These are phyloP conservation scores for Aspergillus sp. DNA, from an alignment of 2,329 filamentous ascomycete species.

Conservation along the genomic window DNA sequence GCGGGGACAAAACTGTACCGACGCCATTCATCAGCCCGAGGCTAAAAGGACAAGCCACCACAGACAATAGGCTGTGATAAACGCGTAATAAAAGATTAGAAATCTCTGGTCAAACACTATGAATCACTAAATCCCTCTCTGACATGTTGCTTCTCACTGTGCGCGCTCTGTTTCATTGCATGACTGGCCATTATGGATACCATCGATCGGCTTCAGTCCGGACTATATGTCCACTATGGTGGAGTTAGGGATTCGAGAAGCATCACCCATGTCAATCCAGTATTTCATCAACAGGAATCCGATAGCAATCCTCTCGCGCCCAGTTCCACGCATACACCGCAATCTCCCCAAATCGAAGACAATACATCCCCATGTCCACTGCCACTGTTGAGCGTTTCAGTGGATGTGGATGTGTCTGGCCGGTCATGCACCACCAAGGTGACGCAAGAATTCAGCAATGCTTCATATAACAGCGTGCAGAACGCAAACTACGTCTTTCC, in stretches of 20 bases:
- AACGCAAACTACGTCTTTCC: constrained; percentile 2
- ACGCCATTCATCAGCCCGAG: too few relatives aligned
- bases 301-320: too few relatives aligned
- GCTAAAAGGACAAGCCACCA: too few relatives aligned
- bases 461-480: background rate
- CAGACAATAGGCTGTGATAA: too few relatives aligned
- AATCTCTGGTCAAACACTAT: background rate
- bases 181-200: background rate
- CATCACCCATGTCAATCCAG: too few relatives aligned
- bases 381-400: background rate
- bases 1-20: too few relatives aligned
- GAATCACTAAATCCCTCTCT: too few relatives aligned
- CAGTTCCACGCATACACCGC: too few relatives aligned
- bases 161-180: background rate
- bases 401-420: background rate
- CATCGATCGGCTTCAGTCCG: background rate
- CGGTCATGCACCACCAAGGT: background rate
- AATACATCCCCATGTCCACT: background rate
- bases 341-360: too few relatives aligned
- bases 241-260: too few relatives aligned
- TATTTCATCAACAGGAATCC: too few relatives aligned
- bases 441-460: background rate
- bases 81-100: background rate
- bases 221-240: background rate
- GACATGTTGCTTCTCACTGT: background rate